These are phyloP conservation scores for Colletotrichum kahawae DNA, from an alignment of 2,329 filamentous ascomycete genomes.

Conservation along the genomic window DNA sequence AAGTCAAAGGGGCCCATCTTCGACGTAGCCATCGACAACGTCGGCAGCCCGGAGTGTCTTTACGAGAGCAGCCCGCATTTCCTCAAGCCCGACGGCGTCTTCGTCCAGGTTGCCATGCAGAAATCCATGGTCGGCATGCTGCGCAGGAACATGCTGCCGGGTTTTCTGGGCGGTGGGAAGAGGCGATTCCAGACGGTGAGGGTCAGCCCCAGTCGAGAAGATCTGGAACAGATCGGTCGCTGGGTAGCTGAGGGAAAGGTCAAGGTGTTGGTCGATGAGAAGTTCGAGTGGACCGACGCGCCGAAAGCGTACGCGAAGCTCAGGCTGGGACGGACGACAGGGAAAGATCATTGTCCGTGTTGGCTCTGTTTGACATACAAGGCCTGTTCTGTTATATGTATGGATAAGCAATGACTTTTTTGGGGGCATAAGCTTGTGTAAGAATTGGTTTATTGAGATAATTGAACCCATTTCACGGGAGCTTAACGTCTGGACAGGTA, in stretches of 20 bases:
- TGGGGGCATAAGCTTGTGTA: too few species aligned
- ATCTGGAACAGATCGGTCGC: slow-evolving; percentile 15
- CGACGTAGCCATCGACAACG: slow-evolving; percentile 31
- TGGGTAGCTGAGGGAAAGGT: slow-evolving; percentile 31
- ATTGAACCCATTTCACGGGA: too few species aligned
- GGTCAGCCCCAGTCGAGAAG: slow-evolving; percentile 3
- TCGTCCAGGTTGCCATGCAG: slow-evolving; percentile 53
- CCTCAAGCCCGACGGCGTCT: slow-evolving; percentile 64
- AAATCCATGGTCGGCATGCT: neutral
- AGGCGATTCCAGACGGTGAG: slow-evolving; percentile 8
- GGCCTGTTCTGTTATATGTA: too few species aligned
- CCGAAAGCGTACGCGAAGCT: slow-evolving; percentile 28
- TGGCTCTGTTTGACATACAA: fast-evolving
- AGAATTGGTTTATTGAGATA: too few species aligned
- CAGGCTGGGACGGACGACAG: slow-evolving; percentile 19
- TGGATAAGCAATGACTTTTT: too few species aligned
- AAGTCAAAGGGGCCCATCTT: slow-evolving; percentile 19
- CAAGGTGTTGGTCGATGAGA: slow-evolving; percentile 25
- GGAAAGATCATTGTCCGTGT: slow-evolving; percentile 31
- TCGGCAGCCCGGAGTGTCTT: slow-evolving; percentile 21
- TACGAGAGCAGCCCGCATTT: slow-evolving; percentile 19
- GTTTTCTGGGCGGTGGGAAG: neutral
- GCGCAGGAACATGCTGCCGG: neutral
- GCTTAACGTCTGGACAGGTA: too few species aligned
- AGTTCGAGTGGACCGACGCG: slow-evolving; percentile 24